Percentiles rank a stretch among this genome's conserved stretches.
Conservation (phyloP, 306 rosid genomes). For the Alnus rubra region DNA sequence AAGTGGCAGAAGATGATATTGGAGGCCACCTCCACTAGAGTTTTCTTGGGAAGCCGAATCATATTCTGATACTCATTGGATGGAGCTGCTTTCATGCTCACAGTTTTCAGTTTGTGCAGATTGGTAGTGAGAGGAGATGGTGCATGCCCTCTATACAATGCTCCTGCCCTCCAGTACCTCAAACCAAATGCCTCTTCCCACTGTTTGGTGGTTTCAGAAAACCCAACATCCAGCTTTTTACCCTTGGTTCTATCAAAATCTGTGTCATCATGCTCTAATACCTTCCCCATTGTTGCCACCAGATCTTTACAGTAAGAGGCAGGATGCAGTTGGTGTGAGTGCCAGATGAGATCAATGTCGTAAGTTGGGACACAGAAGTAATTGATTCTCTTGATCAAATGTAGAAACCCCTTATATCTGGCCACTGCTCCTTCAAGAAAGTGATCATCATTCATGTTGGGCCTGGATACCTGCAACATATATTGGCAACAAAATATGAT, state of each 20-base stretch:
- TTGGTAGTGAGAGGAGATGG: constrained; percentile 36
- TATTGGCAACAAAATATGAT: constrained; percentile 4
- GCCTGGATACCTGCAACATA: constrained; percentile 35
- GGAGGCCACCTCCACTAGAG: constrained; percentile 38
- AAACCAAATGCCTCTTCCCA: constrained; percentile 54
- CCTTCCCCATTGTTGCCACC: constrained; percentile 29
- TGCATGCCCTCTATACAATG: constrained; percentile 37
- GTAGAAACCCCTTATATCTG: constrained; percentile 49
- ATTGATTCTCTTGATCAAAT: constrained; percentile 39
- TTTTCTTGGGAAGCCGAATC: constrained; percentile 39
- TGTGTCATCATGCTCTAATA: constrained; percentile 44
- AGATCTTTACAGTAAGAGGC: constrained; percentile 40
- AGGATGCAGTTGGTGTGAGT: constrained; percentile 50
- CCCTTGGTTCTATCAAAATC: constrained; percentile 42
- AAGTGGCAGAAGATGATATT: neutral
- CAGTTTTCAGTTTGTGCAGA: constrained; percentile 12
- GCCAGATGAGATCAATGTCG: constrained; percentile 55
- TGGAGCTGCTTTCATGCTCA: constrained; percentile 11
- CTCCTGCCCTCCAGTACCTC: constrained; percentile 52
- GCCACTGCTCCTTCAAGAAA: constrained; percentile 50
- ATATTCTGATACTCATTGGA: constrained; percentile 18
- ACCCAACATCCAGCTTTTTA: constrained; percentile 42
- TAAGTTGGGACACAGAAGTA: constrained; percentile 47
- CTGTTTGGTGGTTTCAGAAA: constrained; percentile 43
- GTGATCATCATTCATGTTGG: constrained; percentile 31